These are phyloP conservation scores for Xylaria sp. DNA, from an alignment of 2,329 filamentous ascomycete species.

Conservation along the genomic window DNA sequence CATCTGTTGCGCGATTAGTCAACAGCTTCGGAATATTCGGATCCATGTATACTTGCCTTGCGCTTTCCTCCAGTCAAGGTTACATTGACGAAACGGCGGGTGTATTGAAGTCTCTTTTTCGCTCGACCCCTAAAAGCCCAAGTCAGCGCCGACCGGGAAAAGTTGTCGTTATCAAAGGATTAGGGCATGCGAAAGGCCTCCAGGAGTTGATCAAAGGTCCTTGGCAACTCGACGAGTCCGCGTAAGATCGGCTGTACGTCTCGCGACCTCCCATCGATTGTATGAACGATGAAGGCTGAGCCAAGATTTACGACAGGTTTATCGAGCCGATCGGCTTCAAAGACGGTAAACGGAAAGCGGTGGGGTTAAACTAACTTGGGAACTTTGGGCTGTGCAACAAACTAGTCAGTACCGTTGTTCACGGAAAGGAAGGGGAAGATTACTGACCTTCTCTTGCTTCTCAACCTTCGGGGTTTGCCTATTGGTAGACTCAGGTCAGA, in stretches of 20 bases:
- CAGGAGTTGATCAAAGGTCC: no score
- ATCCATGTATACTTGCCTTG: slow-evolving; percentile 73
- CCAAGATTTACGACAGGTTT: no score
- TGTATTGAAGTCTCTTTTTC: slow-evolving; percentile 90
- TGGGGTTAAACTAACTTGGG: not conserved
- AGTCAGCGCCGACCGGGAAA: not conserved
- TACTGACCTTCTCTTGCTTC: not conserved
- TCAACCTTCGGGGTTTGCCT: not conserved
- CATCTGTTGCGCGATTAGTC: slow-evolving; percentile 50
- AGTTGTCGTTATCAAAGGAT: not conserved
- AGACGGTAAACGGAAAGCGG: not conserved
- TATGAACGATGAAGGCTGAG: no score
- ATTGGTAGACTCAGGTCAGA: not conserved
- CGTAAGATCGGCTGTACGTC: no score
- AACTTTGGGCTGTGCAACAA: not conserved
- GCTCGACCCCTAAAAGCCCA: slow-evolving; percentile 75
- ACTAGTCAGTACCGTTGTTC: no score
- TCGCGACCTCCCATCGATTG: no score
- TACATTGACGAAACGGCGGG: slow-evolving; percentile 97
- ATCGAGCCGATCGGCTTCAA: no score
- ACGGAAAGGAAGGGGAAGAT: no score
- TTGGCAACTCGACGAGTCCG: no score
- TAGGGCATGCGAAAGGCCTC: no score
- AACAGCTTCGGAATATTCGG: not conserved
- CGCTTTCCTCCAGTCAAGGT: slow-evolving; percentile 97